phyloP scores from a whole-genome alignment of 2,329 filamentous ascomycete genomes.

The Endocalyx cinctus region DNA sequence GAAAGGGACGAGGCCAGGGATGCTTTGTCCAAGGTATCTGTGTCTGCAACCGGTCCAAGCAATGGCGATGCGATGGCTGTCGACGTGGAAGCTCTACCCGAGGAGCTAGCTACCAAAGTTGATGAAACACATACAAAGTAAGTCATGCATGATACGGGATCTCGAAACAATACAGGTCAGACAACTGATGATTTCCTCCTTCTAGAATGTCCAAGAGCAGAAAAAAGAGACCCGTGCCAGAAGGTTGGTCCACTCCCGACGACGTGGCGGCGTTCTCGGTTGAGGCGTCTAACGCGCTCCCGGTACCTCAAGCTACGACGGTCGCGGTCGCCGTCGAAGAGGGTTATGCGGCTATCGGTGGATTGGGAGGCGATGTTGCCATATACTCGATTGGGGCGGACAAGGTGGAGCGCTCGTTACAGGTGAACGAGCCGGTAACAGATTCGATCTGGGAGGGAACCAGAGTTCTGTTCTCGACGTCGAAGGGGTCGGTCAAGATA shows the following conservation, averaged over 20 bases:
- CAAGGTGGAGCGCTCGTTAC: slow-evolving; percentile 61
- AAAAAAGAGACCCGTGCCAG: slow-evolving; percentile 81
- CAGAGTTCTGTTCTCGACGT: slow-evolving; percentile 67
- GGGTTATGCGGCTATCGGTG: slow-evolving; percentile 68
- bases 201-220: slow-evolving; percentile 85
- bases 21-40: slow-evolving; percentile 78
- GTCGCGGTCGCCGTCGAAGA: slow-evolving; percentile 48
- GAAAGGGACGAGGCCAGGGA: slow-evolving; percentile 91
- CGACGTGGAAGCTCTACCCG: slow-evolving; percentile 72
- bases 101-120: slow-evolving; percentile 65
- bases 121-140: slow-evolving; percentile 78
- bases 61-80: slow-evolving; percentile 89
- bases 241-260: slow-evolving; percentile 77
- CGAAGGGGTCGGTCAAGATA: slow-evolving; percentile 74
- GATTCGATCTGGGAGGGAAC: slow-evolving; percentile 59
- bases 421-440: slow-evolving; percentile 65
- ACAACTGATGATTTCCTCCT: too few species aligned
- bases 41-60: slow-evolving; percentile 52
- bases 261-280: slow-evolving; percentile 52
- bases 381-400: slow-evolving; percentile 71
- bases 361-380: slow-evolving; percentile 67
- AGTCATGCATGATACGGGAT: too few species aligned
- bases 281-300: slow-evolving; percentile 39
- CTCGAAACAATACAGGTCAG: too few species aligned
- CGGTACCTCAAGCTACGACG: slow-evolving; percentile 45